Percentiles rank a stretch among this genome's conserved stretches.
phyloP scores from a whole-genome alignment of 805 yeast genomes.

The Candida ponderosae region DNA sequence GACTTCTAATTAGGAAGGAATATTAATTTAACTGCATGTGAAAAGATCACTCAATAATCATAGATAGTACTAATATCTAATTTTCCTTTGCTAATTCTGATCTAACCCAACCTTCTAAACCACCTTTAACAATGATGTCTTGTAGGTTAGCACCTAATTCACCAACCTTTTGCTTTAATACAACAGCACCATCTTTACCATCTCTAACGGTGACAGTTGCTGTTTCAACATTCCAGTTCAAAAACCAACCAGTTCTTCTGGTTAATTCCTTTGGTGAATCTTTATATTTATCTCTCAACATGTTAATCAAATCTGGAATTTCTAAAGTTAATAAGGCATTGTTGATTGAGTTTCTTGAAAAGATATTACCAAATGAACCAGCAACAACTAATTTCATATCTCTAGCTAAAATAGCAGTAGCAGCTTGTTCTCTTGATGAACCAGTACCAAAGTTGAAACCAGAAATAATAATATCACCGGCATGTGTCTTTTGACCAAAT shows the following conservation, averaged over 20 bases:
- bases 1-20: background rate
- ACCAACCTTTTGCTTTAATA: constrained; percentile 83
- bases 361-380: constrained; percentile 96
- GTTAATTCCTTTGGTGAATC: constrained; percentile 63
- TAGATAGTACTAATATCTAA: background rate
- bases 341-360: constrained; percentile 92
- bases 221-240: constrained; percentile 87
- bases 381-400: constrained; percentile 90
- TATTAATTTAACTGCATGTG: no score
- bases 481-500: constrained; percentile 69
- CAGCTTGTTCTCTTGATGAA: constrained; percentile 98
- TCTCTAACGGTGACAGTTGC: constrained; percentile 78
- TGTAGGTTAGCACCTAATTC: constrained; percentile 93
- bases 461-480: constrained; percentile 84
- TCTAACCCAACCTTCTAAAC: constrained; percentile 97
- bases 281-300: constrained; percentile 62
- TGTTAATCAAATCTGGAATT: constrained; percentile 77
- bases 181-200: constrained; percentile 40
- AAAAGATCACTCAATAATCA: no score
- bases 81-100: constrained; percentile 38
- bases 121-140: constrained; percentile 95
- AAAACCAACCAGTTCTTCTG: constrained; percentile 88
- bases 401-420: constrained; percentile 93
- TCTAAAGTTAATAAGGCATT: constrained; percentile 92
- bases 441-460: constrained; percentile 99